Evolutionary conservation across 177 flowering plant genomes (phyloP), one percentile per base, ranked within the genome.

Genomic region (Vitis hybrid): DNA sequence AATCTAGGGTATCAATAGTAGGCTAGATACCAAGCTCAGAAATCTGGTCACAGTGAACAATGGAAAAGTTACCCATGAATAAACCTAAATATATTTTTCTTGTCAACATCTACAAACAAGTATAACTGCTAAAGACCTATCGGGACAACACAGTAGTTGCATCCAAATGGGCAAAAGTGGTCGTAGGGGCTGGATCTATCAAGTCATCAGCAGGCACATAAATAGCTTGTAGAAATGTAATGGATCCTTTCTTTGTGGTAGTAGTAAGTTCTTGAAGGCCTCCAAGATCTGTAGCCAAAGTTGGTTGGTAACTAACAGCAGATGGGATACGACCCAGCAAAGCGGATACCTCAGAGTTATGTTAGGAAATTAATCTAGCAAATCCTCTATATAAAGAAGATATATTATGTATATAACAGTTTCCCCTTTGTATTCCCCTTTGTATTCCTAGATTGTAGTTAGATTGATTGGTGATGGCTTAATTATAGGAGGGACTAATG

Each of bases 131-230:
- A 9, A 19, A 64, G 60, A 91, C 98, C 93, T 91, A 91, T 72
- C 97, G 82, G 2, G 98, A 93, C 74, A 93, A 75, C 88, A 93
- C 98, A 74, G 97, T 91, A 48, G 97, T 93, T 52, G 98, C 97
- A 84, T 93, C 98, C 81, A 93, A 84, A 80, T 93, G 98, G 72
- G 97, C 98, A 82, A 93, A 93, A 12, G 98, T 93, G 19, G 98
- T 93, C n/a, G 97, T 97, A 59, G 97, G 98, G 70, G 98, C 95
- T 10, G 97, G 98, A 88, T 93, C 97, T 6, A 97, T 93, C 94
- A 93, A 88, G 76, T 93, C 98, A 83, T 93, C 95, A 85, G 98
- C 97, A 79, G 98, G 97, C 79, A 93, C 98, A 79, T 93, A 91
- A 27, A 93, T 90, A 69, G 98, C 97, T 77, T 91, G 97, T 61